Base-by-base conservation (phyloP, 495 filamentous ascomycete species). In the Podospora conica region DNA sequence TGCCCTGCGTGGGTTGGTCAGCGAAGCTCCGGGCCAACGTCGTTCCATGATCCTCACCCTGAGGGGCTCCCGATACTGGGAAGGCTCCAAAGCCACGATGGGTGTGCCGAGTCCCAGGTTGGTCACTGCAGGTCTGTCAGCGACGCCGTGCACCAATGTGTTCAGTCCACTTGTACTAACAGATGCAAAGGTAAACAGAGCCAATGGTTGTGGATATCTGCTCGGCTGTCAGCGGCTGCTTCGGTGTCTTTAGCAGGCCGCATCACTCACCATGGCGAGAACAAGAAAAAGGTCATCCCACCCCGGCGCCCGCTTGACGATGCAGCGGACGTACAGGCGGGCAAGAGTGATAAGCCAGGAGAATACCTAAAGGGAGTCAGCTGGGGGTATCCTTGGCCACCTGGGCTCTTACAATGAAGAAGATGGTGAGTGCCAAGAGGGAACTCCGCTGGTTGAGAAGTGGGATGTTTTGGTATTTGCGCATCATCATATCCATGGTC, bases 261-360 rank as follows among this genome's bases (percentile, higher is more conserved):
- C n/a, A 28, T 24, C 7, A 56, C 6, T 12, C 23, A 77, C 71
- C 29, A 76, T 58, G 55, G 74, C 75, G 15, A 77, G 54, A 0
- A 68, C 60, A 11, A 78, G 69, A 23, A 76, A 76, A 11, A 78
- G 65, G 62, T 78, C 75, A 65, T 78, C 76, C 70, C 73, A 77
- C 15, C 76, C 75, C 0, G 69, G 69, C 3, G 70, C 61, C 54
- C 65, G 65, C 29, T 76, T 64, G 10, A 72, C 53, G 10, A 48
- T 56, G 53, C 72, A 68, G 7, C 76, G 71, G 15, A 73, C 69
- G 23, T 71, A 77, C 12, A 78, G 28, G 48, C 76, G 64, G 28
- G 72, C 53, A 22, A 60, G 57, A 12, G 76, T 70, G 55, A 72
- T 76, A 21, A 75, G 57, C 72, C 75, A 75, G 0, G 73, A 60